These are phyloP conservation scores for Zygosaccharomyces rouxii DNA, from an alignment of 805 yeast species.

Conservation along the genomic window DNA sequence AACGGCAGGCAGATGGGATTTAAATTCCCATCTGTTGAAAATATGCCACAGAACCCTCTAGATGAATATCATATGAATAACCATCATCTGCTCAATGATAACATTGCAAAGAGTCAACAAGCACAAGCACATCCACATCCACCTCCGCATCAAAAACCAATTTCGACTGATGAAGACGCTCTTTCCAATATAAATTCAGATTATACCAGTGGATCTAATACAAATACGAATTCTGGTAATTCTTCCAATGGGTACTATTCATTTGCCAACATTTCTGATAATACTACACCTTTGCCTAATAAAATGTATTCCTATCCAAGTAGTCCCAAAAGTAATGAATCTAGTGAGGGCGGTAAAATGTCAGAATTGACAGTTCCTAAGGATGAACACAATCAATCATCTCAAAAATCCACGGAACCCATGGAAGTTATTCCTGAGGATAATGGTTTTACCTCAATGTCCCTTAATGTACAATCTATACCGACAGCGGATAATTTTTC, in stretches of 20 bases:
- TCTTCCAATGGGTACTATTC: slow-evolving; percentile 35
- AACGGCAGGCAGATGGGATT: slow-evolving; percentile 40
- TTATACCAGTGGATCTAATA: slow-evolving; percentile 22
- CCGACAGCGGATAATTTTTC: slow-evolving; percentile 33
- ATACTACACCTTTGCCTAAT: slow-evolving; percentile 29
- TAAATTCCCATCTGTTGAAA: slow-evolving; percentile 37
- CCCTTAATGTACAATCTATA: slow-evolving; percentile 20
- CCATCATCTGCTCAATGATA: slow-evolving; percentile 29
- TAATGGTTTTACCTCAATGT: slow-evolving; percentile 13
- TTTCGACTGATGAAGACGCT: slow-evolving; percentile 16
- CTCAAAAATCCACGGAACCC: slow-evolving; percentile 8
- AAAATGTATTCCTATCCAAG: neutral
- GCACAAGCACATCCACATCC: neutral
- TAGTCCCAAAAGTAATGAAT: neutral
- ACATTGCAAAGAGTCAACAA: slow-evolving; percentile 8
- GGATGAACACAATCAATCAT: slow-evolving; percentile 4
- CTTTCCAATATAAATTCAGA: slow-evolving; percentile 34
- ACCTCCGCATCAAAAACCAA: neutral
- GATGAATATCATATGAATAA: slow-evolving; percentile 27
- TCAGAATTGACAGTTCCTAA: slow-evolving; percentile 7
- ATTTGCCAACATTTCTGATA: slow-evolving; percentile 38
- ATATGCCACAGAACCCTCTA: slow-evolving; percentile 11
- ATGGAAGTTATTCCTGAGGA: slow-evolving; percentile 23
- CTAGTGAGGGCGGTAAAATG: slow-evolving; percentile 4
- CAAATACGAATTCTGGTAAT: slow-evolving; percentile 23